These are phyloP conservation scores for Gossypium aridum DNA, from an alignment of 441 rosid genomes.

Conservation along the genomic window DNA sequence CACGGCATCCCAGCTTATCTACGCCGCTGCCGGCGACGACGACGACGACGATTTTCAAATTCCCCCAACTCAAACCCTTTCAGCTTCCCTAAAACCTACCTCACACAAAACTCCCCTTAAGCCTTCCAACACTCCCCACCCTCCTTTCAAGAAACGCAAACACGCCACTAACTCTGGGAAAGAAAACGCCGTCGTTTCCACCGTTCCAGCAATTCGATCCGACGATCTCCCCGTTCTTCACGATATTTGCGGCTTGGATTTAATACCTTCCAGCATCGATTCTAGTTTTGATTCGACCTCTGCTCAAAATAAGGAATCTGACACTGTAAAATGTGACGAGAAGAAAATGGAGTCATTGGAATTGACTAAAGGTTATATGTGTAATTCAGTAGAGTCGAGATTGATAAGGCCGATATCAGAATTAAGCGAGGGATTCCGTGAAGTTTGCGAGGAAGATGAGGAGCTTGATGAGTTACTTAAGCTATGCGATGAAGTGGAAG, in stretches of 20 bases:
- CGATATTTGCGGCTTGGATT: conserved; percentile 50
- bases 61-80: conserved; percentile 35
- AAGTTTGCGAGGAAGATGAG: conserved; percentile 30
- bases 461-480: conserved; percentile 52
- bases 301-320: background rate
- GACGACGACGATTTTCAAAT: conserved; percentile 56
- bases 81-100: conserved; percentile 11
- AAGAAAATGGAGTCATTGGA: conserved; percentile 22
- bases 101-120: conserved; percentile 23
- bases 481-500: conserved; percentile 41
- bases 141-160: conserved; percentile 32
- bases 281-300: conserved; percentile 14
- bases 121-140: conserved; percentile 24
- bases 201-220: background rate
- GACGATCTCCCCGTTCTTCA: background rate
- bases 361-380: conserved; percentile 38
- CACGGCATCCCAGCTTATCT: conserved; percentile 10
- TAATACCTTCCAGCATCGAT: conserved; percentile 58
- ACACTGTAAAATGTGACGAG: conserved; percentile 6
- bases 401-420: conserved; percentile 27
- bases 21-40: conserved; percentile 29
- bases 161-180: conserved; percentile 27
- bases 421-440: conserved; percentile 8
- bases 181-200: conserved; percentile 36
- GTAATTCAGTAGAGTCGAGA: conserved; percentile 71